These are phyloP conservation scores for Fusarium sp. DNA, from an alignment of 2,329 filamentous ascomycete species.

Conservation along the genomic window DNA sequence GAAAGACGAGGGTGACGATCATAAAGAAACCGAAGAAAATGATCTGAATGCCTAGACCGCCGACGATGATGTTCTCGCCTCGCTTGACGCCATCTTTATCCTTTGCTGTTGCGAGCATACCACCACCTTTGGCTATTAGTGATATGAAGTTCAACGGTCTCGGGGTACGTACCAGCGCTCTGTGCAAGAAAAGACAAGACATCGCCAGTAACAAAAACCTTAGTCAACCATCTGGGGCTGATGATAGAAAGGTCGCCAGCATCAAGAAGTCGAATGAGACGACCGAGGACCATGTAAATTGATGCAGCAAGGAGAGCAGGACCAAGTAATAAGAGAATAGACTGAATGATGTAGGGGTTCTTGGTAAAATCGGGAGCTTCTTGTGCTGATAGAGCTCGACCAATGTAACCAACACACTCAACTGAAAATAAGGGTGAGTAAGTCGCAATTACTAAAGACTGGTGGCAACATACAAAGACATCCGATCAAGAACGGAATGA, in stretches of 20 bases:
- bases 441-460: too few relatives aligned
- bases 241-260: constrained; percentile 58
- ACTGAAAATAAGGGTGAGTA: constrained; percentile 32
- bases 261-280: constrained; percentile 55
- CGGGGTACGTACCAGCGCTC: constrained; percentile 40
- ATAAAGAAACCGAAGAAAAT: constrained; percentile 67
- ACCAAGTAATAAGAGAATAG: constrained; percentile 53
- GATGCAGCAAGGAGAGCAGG: constrained; percentile 59
- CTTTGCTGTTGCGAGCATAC: constrained; percentile 45
- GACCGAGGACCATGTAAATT: constrained; percentile 62
- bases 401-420: constrained; percentile 57
- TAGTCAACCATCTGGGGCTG: constrained; percentile 59
- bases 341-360: constrained; percentile 56
- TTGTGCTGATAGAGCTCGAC: constrained; percentile 59
- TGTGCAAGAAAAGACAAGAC: constrained; percentile 59
- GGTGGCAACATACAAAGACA: constrained; percentile 58
- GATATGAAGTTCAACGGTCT: neutral
- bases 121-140: constrained; percentile 38
- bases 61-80: constrained; percentile 64
- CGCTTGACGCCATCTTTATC: constrained; percentile 45
- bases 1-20: constrained; percentile 60
- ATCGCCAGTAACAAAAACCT: constrained; percentile 64
- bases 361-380: constrained; percentile 55
- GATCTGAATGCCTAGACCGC: constrained; percentile 66
- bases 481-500: constrained; percentile 65